Conservation (phyloP, 768 basidiomycete genomes). For the Mycena sanguinolenta region DNA sequence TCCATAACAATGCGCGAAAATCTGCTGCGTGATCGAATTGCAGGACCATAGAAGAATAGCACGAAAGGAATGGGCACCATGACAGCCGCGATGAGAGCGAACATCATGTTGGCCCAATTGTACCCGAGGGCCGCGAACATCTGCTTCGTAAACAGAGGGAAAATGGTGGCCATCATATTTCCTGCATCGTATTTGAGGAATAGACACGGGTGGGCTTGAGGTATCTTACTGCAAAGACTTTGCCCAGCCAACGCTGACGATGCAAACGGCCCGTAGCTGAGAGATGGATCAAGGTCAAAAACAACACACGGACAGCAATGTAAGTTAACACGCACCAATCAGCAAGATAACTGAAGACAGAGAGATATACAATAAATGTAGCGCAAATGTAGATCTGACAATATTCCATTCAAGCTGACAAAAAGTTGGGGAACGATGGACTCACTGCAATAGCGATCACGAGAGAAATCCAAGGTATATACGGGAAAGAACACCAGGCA, state of each 20-base stretch:
- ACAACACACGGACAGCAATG: background rate
- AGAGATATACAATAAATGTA: conserved; percentile 66
- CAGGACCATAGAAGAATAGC: conserved; percentile 48
- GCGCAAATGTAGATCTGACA: conserved; percentile 61
- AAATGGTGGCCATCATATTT: conserved; percentile 59
- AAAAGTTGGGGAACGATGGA: background rate
- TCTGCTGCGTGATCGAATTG: conserved; percentile 41
- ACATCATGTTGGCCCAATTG: conserved; percentile 68
- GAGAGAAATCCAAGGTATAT: conserved; percentile 70
- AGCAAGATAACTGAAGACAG: conserved; percentile 68
- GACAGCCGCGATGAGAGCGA: conserved; percentile 60
- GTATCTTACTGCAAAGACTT: conserved; percentile 62
- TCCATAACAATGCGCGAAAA: conserved; percentile 42
- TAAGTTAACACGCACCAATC: conserved; percentile 59
- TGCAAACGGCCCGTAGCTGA: conserved; percentile 65
- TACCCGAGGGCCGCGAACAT: conserved; percentile 67
- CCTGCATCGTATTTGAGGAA: conserved; percentile 44
- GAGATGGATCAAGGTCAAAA: background rate
- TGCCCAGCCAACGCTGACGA: conserved; percentile 76
- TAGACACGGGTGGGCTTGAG: background rate
- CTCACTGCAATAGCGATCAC: conserved; percentile 61
- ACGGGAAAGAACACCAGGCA: conserved; percentile 69
- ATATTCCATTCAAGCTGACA: background rate
- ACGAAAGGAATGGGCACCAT: conserved; percentile 68
- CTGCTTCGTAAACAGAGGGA: conserved; percentile 70